Evolutionary conservation across 116 monocot species (phyloP).

Genomic region (Phalaenopsis hybrid): DNA sequence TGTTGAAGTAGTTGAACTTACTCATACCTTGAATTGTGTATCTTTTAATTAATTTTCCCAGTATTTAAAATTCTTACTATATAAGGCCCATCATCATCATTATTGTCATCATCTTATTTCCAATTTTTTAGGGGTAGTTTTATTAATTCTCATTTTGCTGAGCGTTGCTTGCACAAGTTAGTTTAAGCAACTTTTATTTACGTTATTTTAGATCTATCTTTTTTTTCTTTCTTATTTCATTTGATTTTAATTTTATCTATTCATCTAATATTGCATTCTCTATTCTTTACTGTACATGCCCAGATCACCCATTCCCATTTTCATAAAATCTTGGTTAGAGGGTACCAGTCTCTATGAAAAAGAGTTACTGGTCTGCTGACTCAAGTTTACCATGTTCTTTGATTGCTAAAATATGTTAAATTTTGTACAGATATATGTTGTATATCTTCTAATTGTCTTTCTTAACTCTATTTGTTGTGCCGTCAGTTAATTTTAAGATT

Average conservation of each 20-base stretch:
- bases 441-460: too few species aligned
- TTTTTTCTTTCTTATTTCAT: background rate
- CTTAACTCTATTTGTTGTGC: too few species aligned
- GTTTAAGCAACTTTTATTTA: background rate
- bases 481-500: too few species aligned
- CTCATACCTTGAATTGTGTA: background rate
- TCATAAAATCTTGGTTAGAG: background rate
- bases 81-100: background rate
- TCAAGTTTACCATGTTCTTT: background rate
- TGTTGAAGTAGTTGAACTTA: background rate
- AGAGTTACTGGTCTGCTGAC: background rate
- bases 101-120: background rate
- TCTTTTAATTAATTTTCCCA: background rate
- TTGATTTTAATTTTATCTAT: background rate
- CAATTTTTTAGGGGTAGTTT: background rate
- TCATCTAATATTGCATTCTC: background rate
- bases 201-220: background rate
- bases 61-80: background rate
- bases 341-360: background rate
- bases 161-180: background rate
- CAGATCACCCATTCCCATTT: background rate
- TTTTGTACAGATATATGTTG: background rate
- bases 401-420: background rate
- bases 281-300: background rate
- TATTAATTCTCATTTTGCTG: background rate